Base-by-base conservation (phyloP, 306 rosid species). In the Pachyrhizus erosus region DNA sequence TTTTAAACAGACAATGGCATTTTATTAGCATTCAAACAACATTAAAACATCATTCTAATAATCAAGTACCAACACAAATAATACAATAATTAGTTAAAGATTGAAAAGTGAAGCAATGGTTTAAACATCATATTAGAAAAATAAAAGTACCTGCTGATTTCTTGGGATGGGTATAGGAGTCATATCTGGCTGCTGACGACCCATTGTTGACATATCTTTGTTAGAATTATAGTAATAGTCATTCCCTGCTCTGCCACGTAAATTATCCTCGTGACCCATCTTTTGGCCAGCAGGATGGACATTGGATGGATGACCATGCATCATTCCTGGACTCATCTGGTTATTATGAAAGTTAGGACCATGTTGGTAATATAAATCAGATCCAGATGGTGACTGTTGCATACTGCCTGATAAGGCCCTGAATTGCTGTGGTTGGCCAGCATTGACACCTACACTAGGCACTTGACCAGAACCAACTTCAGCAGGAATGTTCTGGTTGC, bases 151-250 rank as follows among this genome's bases (percentile, higher is more conserved):
- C 97, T 90, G 99, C 67, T 86, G 97, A 83, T 68, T 89, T 80
- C 97, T 88, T 4, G 97, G 64, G 75, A 86, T 70, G 2, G 99
- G 91, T 77, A 93, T 83, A 51, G 89, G 89, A 64, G 97, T 80
- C 82, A 91, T 88, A 92, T 89, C 89, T 23, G 96, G 92, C 78
- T 89, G 98, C 85, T 86, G 96, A 68, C 88, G 87, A 82, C 89
- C 90, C 48, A 78, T 27, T 34, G 81, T 5, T 11, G 91, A 83
- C 77, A 81, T 83, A 68, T 92, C 99, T 86, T 91, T 89, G 80
- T 84, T 86, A 84, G 92, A 75, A 66, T 89, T 91, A 60, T 80
- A 87, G 80, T 83, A 84, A 87, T 89, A 89, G 34, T 96, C 97
- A 81, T 86, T 93, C 77, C 89, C 98, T 54, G 84, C 81, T 90